Conservation (phyloP, 768 basidiomycete species). For the Lactarius hengduanensis region DNA sequence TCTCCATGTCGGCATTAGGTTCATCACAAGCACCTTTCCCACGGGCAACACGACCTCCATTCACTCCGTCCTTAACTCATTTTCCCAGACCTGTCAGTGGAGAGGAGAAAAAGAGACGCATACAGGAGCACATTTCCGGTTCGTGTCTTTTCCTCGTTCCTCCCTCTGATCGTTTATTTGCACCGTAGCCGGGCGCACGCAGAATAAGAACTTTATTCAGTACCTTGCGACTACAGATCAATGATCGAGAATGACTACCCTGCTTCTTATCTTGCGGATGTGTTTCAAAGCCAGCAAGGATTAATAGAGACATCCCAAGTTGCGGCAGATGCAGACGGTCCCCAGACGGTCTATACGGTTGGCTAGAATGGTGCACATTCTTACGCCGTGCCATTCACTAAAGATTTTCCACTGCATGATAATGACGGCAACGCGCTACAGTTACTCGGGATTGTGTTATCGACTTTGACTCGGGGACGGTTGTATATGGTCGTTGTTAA, state of each 20-base stretch:
- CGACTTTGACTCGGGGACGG: not conserved
- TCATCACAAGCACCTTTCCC: too few species aligned
- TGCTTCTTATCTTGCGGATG: not conserved
- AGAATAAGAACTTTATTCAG: not conserved
- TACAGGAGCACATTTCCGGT: not conserved
- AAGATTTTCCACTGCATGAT: too few species aligned
- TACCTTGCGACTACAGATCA: not conserved
- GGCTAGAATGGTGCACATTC: too few species aligned
- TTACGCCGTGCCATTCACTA: not conserved
- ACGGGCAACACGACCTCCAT: not conserved
- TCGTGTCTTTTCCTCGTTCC: too few species aligned
- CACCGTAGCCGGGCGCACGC: not conserved
- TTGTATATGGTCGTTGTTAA: not conserved
- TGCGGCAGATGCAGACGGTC: too few species aligned
- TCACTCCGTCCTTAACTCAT: not conserved
- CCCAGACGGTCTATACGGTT: not conserved
- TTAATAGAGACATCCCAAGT: too few species aligned
- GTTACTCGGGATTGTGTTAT: not conserved
- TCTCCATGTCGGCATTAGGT: too few species aligned
- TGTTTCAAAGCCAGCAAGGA: not conserved
- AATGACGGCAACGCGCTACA: not conserved
- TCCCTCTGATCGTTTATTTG: not conserved
- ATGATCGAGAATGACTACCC: not conserved
- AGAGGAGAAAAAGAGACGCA: not conserved
- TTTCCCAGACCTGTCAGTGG: not conserved